phyloP scores from a whole-genome alignment of 495 filamentous ascomycete species.

The Xylaria intraflava region DNA sequence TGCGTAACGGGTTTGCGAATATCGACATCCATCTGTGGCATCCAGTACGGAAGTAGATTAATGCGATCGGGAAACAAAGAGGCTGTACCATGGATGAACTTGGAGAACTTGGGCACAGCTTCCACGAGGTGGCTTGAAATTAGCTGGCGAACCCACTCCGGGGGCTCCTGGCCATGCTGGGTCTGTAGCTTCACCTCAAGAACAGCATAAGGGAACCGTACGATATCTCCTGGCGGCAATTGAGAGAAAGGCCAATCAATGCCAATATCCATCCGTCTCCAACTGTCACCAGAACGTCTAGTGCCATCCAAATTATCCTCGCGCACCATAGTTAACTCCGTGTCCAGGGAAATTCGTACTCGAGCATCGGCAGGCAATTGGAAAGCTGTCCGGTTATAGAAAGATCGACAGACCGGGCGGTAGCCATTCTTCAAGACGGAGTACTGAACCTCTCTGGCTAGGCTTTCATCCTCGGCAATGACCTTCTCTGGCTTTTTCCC shows the following conservation, averaged over 20 bases:
- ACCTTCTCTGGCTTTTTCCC: slow-evolving; percentile 86
- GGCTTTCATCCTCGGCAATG: slow-evolving; percentile 80
- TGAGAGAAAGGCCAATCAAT: slow-evolving; percentile 94
- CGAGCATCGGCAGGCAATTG: slow-evolving; percentile 94
- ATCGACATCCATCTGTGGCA: slow-evolving; percentile 96
- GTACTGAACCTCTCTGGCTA: slow-evolving; percentile 91
- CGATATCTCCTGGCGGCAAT: slow-evolving; percentile 73
- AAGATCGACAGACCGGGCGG: slow-evolving; percentile 80
- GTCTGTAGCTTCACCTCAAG: slow-evolving; percentile 98
- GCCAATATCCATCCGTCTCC: slow-evolving; percentile 95
- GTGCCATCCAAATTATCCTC: slow-evolving; percentile 91
- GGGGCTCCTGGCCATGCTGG: slow-evolving; percentile 92
- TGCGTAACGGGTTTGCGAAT: slow-evolving; percentile 88
- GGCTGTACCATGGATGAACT: slow-evolving; percentile 95
- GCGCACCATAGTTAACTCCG: slow-evolving; percentile 86
- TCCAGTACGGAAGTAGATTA: slow-evolving; percentile 90
- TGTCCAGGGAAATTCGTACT: slow-evolving; percentile 95
- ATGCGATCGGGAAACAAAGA: slow-evolving; percentile 82
- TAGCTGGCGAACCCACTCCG: slow-evolving; percentile 90
- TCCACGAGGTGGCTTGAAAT: slow-evolving; percentile 92
- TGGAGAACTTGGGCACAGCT: slow-evolving; percentile 97
- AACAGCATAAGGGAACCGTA: slow-evolving; percentile 91
- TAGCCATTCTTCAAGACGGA: slow-evolving; percentile 77
- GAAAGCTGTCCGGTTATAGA: slow-evolving; percentile 97
- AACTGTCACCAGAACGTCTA: slow-evolving; percentile 74